phyloP scores from a whole-genome alignment of 2,329 filamentous ascomycete genomes.

The Colletotrichum orchidophilum region DNA sequence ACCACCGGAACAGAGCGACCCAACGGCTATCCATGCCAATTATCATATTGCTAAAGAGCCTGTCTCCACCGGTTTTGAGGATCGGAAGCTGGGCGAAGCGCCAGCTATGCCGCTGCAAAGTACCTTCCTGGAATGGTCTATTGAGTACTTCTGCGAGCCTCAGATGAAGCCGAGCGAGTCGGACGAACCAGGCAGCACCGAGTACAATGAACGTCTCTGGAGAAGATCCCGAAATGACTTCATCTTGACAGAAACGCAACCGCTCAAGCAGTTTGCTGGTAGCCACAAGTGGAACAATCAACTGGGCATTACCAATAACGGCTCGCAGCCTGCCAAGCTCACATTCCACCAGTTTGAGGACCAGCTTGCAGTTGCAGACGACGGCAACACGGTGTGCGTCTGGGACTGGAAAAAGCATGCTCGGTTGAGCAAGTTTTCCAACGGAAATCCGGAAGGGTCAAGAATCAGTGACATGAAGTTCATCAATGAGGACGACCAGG shows the following conservation, averaged over 20 bases:
- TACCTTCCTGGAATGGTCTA: conserved; percentile 92
- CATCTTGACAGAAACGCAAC: conserved; percentile 92
- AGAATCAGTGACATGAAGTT: conserved; percentile 95
- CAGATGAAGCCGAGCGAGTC: conserved; percentile 98
- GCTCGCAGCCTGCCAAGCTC: conserved; percentile 89
- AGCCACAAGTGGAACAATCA: conserved; percentile 88
- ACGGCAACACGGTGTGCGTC: conserved; percentile 87
- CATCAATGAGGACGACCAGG: conserved; percentile 98
- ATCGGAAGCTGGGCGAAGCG: conserved; percentile 65
- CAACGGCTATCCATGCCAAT: conserved; percentile 69
- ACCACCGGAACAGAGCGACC: conserved; percentile 80
- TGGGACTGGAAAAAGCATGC: conserved; percentile 91
- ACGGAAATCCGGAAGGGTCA: conserved; percentile 90
- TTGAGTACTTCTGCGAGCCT: conserved; percentile 96
- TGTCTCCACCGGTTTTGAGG: conserved; percentile 77
- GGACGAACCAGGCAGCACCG: conserved; percentile 93
- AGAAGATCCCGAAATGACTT: conserved; percentile 90
- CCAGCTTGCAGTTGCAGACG: conserved; percentile 92
- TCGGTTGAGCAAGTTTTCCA: conserved; percentile 86
- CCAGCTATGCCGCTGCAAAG: conserved; percentile 81
- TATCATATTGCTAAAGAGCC: conserved; percentile 83
- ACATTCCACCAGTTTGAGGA: conserved; percentile 98
- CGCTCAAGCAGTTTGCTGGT: conserved; percentile 88
- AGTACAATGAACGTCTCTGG: conserved; percentile 97
- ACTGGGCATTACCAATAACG: conserved; percentile 86